Evolutionary conservation across 2,329 filamentous ascomycete species (phyloP).

Genomic region (Scedosporium minutisporum): DNA sequence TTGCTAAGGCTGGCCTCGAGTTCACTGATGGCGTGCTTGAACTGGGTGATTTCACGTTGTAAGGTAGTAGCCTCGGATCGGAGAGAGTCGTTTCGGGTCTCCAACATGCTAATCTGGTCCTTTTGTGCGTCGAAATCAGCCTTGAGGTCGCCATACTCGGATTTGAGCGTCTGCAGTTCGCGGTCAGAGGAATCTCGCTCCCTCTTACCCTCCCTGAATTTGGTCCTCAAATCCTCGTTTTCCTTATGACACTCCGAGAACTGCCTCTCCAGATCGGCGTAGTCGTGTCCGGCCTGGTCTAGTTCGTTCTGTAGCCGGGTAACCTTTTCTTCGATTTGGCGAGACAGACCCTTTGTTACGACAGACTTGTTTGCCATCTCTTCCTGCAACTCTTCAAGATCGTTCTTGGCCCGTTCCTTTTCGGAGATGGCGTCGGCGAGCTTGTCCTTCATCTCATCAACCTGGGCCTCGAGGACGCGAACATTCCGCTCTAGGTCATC

Average conservation of each 20-base stretch:
- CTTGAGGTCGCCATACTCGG: conserved; percentile 45
- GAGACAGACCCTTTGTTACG: conserved; percentile 62
- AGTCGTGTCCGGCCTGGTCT: conserved; percentile 39
- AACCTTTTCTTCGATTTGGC: conserved; percentile 65
- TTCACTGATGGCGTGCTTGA: conserved; percentile 36
- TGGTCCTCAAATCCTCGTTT: conserved; percentile 32
- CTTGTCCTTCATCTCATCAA: conserved; percentile 44
- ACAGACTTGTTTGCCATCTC: conserved; percentile 74
- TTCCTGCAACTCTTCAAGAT: conserved; percentile 59
- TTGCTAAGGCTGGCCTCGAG: conserved; percentile 38
- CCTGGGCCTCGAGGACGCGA: conserved; percentile 42
- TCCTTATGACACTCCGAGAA: conserved; percentile 36
- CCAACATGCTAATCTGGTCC: conserved; percentile 61
- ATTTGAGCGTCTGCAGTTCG: conserved; percentile 24
- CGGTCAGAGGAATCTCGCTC: conserved; percentile 30
- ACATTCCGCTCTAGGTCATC: conserved; percentile 47
- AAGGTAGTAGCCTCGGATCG: conserved; percentile 56
- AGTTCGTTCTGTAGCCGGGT: conserved; percentile 58
- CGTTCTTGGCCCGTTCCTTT: conserved; percentile 46
- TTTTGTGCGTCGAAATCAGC: conserved; percentile 48
- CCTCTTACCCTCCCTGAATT: conserved; percentile 33
- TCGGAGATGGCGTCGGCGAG: conserved; percentile 42
- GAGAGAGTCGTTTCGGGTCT: conserved; percentile 58
- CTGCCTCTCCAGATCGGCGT: conserved; percentile 42
- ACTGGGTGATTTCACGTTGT: conserved; percentile 49